phyloP scores from a whole-genome alignment of 2,329 filamentous ascomycete genomes.

The Tricladium varicosporioides region DNA sequence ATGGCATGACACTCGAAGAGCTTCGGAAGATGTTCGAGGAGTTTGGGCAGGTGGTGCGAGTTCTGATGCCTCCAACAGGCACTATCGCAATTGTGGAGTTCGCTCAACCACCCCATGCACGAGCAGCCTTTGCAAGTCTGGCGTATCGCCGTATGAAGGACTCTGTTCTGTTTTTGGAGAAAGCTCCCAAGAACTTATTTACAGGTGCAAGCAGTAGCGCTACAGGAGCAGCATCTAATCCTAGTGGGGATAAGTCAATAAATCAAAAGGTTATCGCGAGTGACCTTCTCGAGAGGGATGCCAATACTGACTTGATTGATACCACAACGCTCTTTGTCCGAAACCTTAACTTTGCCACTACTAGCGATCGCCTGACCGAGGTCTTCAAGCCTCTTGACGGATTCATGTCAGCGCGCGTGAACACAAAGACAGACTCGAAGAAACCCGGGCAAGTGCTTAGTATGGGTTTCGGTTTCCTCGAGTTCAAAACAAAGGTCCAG shows the following conservation, averaged over 20 bases:
- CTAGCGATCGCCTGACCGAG: slow-evolving; percentile 70
- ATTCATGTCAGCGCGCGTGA: slow-evolving; percentile 85
- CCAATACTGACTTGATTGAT: slow-evolving; percentile 52
- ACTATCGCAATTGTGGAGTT: slow-evolving; percentile 95
- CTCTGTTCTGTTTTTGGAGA: slow-evolving; percentile 89
- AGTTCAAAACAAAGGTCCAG: slow-evolving; percentile 76
- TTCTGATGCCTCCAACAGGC: slow-evolving; percentile 89
- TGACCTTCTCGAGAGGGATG: slow-evolving; percentile 63
- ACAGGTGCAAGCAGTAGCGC: slow-evolving; percentile 21
- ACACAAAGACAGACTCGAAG: slow-evolving; percentile 92
- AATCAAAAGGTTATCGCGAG: slow-evolving; percentile 64
- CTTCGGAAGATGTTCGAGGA: slow-evolving; percentile 50
- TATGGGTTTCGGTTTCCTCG: slow-evolving; percentile 96
- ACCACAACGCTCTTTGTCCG: slow-evolving; percentile 87
- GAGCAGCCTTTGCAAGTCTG: slow-evolving; percentile 77
- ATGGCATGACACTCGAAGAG: slow-evolving; percentile 55
- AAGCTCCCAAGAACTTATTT: slow-evolving; percentile 84
- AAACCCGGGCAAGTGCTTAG: slow-evolving; percentile 82
- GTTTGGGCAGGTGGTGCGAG: slow-evolving; percentile 74
- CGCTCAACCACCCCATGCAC: slow-evolving; percentile 72
- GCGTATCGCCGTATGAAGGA: slow-evolving; percentile 91
- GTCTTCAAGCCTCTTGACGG: slow-evolving; percentile 80
- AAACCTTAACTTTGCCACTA: slow-evolving; percentile 91
- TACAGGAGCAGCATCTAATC: slow-evolving; percentile 16
- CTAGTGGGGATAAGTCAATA: slow-evolving; percentile 17